These are phyloP conservation scores for Lecanicillium sp. DNA, from an alignment of 2,329 filamentous ascomycete species.

Conservation along the genomic window DNA sequence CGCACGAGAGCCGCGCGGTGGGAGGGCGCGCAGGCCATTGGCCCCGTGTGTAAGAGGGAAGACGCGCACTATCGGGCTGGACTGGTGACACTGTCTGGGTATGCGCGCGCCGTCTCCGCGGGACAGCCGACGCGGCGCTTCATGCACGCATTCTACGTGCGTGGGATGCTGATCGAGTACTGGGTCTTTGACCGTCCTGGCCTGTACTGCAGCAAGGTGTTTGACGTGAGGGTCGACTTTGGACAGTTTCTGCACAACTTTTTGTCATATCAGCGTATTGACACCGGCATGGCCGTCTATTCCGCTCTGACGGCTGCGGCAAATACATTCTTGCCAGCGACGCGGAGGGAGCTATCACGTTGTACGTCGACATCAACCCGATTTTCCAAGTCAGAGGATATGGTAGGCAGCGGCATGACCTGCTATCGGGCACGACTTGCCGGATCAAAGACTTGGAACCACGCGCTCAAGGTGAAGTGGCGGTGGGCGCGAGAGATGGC, in stretches of 20 bases:
- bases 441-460: background rate
- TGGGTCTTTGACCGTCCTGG: background rate
- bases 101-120: background rate
- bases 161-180: background rate
- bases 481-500: background rate
- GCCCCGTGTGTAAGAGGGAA: background rate
- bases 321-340: background rate
- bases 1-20: background rate
- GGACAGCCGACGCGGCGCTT: background rate
- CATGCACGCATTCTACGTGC: background rate
- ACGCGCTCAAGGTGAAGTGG: constrained; percentile 9
- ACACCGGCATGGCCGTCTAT: background rate
- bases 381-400: background rate
- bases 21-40: background rate
- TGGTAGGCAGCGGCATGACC: background rate
- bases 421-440: background rate
- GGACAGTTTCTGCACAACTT: background rate
- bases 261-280: background rate
- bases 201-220: background rate
- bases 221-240: background rate
- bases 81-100: background rate
- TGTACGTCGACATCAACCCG: background rate
- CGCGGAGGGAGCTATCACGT: background rate
- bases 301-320: background rate
- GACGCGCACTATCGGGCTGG: background rate